phyloP scores from a whole-genome alignment of 1,284 basidiomycete species.

The Trametes pubescens region DNA sequence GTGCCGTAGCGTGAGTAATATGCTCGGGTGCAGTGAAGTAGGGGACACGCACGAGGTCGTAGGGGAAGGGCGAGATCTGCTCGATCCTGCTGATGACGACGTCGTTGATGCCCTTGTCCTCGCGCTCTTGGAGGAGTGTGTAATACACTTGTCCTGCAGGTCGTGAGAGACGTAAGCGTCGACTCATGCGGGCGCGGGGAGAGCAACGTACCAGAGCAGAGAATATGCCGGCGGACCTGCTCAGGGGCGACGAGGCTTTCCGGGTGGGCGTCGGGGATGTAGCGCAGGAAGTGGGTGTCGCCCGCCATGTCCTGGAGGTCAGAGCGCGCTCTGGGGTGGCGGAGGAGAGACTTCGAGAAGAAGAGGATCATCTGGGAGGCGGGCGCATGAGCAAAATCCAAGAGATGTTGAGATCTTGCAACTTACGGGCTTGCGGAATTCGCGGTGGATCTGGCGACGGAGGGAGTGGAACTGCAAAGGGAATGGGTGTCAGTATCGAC shows the following conservation, averaged over 20 bases:
- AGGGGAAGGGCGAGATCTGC: slow-evolving; percentile 96
- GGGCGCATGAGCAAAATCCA: not conserved
- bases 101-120: slow-evolving; percentile 89
- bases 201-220: slow-evolving; percentile 72
- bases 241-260: slow-evolving; percentile 80
- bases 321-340: slow-evolving; percentile 93
- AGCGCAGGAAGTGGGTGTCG: slow-evolving; percentile 92
- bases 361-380: slow-evolving; percentile 80
- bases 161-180: not conserved
- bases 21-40: not conserved
- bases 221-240: slow-evolving; percentile 90
- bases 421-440: slow-evolving; percentile 92
- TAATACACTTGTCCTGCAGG: slow-evolving; percentile 90
- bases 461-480: slow-evolving; percentile 88
- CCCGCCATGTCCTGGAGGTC: slow-evolving; percentile 88
- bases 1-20: slow-evolving; percentile 16
- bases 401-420: not conserved
- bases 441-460: slow-evolving; percentile 93
- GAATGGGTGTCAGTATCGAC: slow-evolving; percentile 18
- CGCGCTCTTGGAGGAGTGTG: slow-evolving; percentile 88
- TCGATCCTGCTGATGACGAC: slow-evolving; percentile 95
- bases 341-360: slow-evolving; percentile 96
- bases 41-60: slow-evolving; percentile 73
- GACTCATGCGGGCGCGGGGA: not conserved
- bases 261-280: slow-evolving; percentile 86